Evolutionary conservation across 345 rosid genomes (phyloP).

Genomic region (Microthlaspi erraticum): DNA sequence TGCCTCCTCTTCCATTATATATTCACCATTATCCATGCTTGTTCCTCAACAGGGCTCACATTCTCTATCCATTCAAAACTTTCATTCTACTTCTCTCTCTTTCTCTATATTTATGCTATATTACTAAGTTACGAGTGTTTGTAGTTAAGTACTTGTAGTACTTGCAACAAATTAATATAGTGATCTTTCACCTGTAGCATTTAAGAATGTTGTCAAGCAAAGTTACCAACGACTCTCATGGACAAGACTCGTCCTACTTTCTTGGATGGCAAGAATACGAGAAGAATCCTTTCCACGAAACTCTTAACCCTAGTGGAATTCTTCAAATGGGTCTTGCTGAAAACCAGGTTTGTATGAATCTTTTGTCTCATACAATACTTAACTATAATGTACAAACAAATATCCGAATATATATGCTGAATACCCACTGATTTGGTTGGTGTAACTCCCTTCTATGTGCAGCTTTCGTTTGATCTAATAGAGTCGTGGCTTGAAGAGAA

Average conservation of each 20-base stretch:
- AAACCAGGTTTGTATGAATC: conserved; percentile 66
- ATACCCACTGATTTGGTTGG: background rate
- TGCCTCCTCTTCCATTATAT: conserved; percentile 23
- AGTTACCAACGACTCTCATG: conserved; percentile 66
- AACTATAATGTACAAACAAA: background rate
- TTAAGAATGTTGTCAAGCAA: conserved; percentile 65
- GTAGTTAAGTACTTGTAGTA: background rate
- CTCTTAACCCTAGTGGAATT: conserved; percentile 70
- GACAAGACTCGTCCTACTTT: conserved; percentile 86
- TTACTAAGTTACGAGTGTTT: conserved; percentile 15
- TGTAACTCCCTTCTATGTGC: conserved; percentile 26
- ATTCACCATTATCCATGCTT: conserved; percentile 20
- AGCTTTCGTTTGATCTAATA: conserved; percentile 75
- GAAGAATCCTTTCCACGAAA: conserved; percentile 66
- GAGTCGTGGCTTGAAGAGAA: conserved; percentile 75
- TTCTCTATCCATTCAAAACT: conserved; percentile 21
- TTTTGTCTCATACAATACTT: background rate
- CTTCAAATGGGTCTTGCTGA: conserved; percentile 97
- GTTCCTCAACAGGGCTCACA: conserved; percentile 46
- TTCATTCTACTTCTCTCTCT: background rate
- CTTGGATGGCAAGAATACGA: conserved; percentile 80
- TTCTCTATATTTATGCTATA: background rate
- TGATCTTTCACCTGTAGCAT: background rate
- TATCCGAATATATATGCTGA: background rate
- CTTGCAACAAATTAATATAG: conserved; percentile 4